These are phyloP conservation scores for Gynostemma pentaphyllum DNA, from an alignment of 306 rosid species.

Conservation along the genomic window DNA sequence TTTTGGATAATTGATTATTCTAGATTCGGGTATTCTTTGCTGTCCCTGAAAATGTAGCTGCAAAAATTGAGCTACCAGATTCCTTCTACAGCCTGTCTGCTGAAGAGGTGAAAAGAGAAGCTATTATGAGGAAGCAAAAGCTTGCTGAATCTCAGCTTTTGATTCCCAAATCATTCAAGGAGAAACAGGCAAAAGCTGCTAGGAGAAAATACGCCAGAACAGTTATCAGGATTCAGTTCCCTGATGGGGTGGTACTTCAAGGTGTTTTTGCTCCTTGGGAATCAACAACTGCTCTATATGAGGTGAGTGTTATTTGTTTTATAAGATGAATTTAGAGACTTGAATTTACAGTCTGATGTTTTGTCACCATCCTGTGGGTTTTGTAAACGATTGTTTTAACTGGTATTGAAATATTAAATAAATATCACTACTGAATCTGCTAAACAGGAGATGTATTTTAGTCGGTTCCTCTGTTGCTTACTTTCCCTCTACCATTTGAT, in stretches of 20 bases:
- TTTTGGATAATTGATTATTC: neutral
- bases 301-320: constrained; percentile 36
- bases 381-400: neutral
- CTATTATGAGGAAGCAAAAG: constrained; percentile 72
- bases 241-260: constrained; percentile 91
- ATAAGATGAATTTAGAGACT: neutral
- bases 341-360: neutral
- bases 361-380: neutral
- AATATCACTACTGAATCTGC: neutral
- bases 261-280: constrained; percentile 76
- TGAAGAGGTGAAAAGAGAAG: constrained; percentile 82
- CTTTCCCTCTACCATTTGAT: too few species aligned
- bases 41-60: constrained; percentile 72
- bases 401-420: neutral
- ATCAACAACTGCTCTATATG: constrained; percentile 56
- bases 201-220: constrained; percentile 52
- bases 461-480: neutral
- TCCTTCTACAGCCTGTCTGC: constrained; percentile 63
- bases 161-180: constrained; percentile 70
- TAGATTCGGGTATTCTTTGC: constrained; percentile 90
- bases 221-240: constrained; percentile 76
- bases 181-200: constrained; percentile 82
- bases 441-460: neutral
- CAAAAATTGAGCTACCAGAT: constrained; percentile 79
- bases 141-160: constrained; percentile 86